A percentile compares a stretch with the other conserved stretches of the same genome.
Conservation (phyloP, 2,329 filamentous ascomycete species). For the Microdochium paspali region DNA sequence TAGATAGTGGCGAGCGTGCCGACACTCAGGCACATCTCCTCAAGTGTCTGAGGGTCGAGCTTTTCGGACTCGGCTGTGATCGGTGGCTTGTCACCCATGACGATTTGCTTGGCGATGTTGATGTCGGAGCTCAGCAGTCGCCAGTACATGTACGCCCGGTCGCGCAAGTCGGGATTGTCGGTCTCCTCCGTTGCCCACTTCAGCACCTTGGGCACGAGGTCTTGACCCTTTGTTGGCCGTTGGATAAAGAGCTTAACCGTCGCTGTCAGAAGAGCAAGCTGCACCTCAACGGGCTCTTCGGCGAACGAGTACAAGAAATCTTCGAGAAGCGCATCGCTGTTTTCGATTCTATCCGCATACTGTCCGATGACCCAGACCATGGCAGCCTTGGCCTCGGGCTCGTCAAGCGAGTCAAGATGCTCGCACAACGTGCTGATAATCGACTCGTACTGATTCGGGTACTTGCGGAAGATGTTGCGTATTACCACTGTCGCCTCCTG, state of each 20-base stretch:
- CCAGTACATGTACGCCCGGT: constrained; percentile 99
- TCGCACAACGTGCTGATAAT: constrained; percentile 95
- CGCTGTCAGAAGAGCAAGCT: constrained; percentile 86
- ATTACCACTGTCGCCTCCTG: constrained; percentile 98
- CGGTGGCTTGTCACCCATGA: constrained; percentile 95
- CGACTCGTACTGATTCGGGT: constrained; percentile 96
- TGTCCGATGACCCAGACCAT: constrained; percentile 99
- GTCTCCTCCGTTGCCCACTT: constrained; percentile 99
- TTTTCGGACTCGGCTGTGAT: constrained; percentile 96
- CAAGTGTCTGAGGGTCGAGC: constrained; percentile 79
- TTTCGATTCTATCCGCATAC: constrained; percentile 95
- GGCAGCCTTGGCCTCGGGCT: constrained; percentile 94
- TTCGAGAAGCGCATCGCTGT: constrained; percentile 85
- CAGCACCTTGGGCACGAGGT: constrained; percentile 85
- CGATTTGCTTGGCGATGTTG: constrained; percentile 71
- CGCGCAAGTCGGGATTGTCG: constrained; percentile 94
- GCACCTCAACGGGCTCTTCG: constrained; percentile 92
- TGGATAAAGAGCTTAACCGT: constrained; percentile 98
- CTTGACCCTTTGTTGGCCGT: constrained; percentile 85
- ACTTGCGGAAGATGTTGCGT: constrained; percentile 97
- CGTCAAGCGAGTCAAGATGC: constrained; percentile 90
- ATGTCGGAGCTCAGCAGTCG: constrained; percentile 89
- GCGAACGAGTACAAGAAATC: constrained; percentile 92
- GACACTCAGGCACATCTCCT: constrained; percentile 95
- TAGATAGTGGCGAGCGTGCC: constrained; percentile 96